These are phyloP conservation scores for Lactarius tabidus DNA, from an alignment of 768 basidiomycete genomes.

Conservation along the genomic window DNA sequence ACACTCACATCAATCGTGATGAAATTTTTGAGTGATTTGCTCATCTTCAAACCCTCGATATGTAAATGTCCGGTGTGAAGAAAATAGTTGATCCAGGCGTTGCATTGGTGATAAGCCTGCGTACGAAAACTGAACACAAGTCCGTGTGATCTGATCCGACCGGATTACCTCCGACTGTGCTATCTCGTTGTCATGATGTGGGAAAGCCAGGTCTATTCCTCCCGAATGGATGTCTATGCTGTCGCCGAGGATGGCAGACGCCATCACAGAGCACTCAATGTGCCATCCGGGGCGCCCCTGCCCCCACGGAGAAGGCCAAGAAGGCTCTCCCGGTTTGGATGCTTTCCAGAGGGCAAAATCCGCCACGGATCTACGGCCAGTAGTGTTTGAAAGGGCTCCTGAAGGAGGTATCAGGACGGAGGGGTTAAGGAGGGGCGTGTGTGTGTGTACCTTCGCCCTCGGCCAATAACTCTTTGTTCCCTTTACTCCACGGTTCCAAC, in stretches of 20 bases:
- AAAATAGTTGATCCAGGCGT: constrained; percentile 98
- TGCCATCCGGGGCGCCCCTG: constrained; percentile 97
- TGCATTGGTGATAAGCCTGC: constrained; percentile 90
- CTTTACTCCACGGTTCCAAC: constrained; percentile 93
- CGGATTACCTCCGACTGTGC: constrained; percentile 84
- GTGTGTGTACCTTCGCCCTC: constrained; percentile 76
- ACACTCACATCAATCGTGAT: constrained; percentile 85
- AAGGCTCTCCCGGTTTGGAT: constrained; percentile 93
- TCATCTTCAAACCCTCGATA: constrained; percentile 99
- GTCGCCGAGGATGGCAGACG: constrained; percentile 80
- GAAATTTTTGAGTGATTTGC: constrained; percentile 98
- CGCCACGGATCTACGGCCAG: constrained; percentile 70
- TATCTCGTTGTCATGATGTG: constrained; percentile 98
- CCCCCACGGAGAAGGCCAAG: constrained; percentile 97
- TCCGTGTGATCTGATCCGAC: constrained; percentile 6
- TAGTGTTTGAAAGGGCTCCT: constrained; percentile 56
- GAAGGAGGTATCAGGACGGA: constrained; percentile 1
- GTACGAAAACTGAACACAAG: constrained; percentile 11
- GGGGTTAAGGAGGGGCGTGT: neutral
- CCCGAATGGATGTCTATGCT: constrained; percentile 98
- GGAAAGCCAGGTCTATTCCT: constrained; percentile 96
- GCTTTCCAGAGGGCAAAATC: constrained; percentile 99
- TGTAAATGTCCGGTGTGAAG: constrained; percentile 97
- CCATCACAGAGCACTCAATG: constrained; percentile 99
- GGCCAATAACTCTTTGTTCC: constrained; percentile 82